Percentiles rank a stretch among this genome's conserved stretches.
phyloP scores from a whole-genome alignment of 2,329 filamentous ascomycete genomes.

The Epicoccum sorghinum region DNA sequence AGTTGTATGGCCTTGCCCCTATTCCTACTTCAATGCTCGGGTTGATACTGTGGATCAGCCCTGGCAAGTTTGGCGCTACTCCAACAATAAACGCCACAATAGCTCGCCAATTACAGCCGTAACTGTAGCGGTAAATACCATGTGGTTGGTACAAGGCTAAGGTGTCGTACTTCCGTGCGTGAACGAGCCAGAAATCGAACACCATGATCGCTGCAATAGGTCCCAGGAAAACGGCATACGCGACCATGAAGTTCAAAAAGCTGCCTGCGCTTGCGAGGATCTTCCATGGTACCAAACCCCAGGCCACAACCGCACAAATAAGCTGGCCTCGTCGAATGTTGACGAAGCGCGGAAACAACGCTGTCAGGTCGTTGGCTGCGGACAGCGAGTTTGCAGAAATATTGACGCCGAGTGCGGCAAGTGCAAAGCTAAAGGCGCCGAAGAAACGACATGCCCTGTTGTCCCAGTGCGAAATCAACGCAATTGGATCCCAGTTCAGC shows the following conservation, averaged over 20 bases:
- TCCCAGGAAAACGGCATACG: slow-evolving; percentile 69
- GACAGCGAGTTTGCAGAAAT: slow-evolving; percentile 60
- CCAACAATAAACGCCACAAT: slow-evolving; percentile 63
- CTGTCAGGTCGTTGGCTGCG: slow-evolving; percentile 61
- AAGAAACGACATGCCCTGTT: slow-evolving; percentile 51
- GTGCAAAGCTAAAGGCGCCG: slow-evolving; percentile 51
- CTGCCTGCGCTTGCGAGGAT: slow-evolving; percentile 51
- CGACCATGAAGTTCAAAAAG: slow-evolving; percentile 67
- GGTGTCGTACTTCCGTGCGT: slow-evolving; percentile 55
- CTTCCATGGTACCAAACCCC: slow-evolving; percentile 56
- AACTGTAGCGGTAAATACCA: slow-evolving; percentile 58
- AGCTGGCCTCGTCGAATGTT: slow-evolving; percentile 59
- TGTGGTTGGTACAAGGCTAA: slow-evolving; percentile 59
- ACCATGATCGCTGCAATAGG: slow-evolving; percentile 67
- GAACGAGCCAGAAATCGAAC: slow-evolving; percentile 66
- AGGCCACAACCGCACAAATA: slow-evolving; percentile 52
- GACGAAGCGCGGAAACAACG: slow-evolving; percentile 59
- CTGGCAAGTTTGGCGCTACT: slow-evolving; percentile 63
- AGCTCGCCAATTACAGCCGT: slow-evolving; percentile 66
- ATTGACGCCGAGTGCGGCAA: slow-evolving; percentile 61
- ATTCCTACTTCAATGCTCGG: slow-evolving; percentile 49
- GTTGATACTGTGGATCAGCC: slow-evolving; percentile 56
- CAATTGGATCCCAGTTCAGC: slow-evolving; percentile 53
- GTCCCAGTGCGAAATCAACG: slow-evolving; percentile 47
- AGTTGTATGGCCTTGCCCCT: slow-evolving; percentile 64